Conservation (phyloP, 2,329 filamentous ascomycete species). For the Fusarium papillatum region DNA sequence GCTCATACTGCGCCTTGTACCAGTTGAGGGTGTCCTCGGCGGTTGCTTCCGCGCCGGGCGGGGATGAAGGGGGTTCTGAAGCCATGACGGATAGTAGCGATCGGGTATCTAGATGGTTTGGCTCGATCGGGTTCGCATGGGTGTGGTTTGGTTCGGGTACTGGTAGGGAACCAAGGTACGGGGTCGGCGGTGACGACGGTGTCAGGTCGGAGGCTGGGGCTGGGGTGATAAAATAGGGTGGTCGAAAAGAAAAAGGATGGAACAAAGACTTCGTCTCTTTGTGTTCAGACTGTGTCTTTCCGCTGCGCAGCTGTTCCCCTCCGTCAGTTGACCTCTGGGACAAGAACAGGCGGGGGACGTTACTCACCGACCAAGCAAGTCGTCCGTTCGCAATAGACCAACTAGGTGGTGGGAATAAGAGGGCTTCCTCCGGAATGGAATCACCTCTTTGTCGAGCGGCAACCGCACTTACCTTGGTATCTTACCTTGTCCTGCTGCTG, state of each 20-base stretch:
- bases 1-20: conserved; percentile 97
- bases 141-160: conserved; percentile 20
- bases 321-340: conserved; percentile 33
- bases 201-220: conserved; percentile 2
- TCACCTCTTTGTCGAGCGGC: conserved; percentile 13
- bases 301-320: conserved; percentile 24
- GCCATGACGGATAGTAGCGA: conserved; percentile 57
- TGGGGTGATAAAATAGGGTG: conserved; percentile 17
- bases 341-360: conserved; percentile 35
- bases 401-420: conserved; percentile 15
- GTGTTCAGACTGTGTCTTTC: conserved; percentile 16
- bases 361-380: conserved; percentile 43
- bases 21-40: conserved; percentile 86
- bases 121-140: conserved; percentile 30
- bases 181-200: conserved; percentile 20
- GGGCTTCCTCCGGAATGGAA: conserved; percentile 19
- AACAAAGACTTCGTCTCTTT: conserved; percentile 16
- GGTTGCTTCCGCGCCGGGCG: conserved; percentile 66
- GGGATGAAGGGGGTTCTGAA: conserved; percentile 72
- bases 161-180: conserved; percentile 15
- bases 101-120: conserved; percentile 17
- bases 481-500: conserved; percentile 37
- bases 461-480: conserved; percentile 31
- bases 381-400: conserved; percentile 16
- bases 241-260: conserved; percentile 14